A percentile compares a stretch with the other conserved stretches of the same genome.
These are phyloP conservation scores for Suhomyces terraborum DNA, from an alignment of 1,139 yeast genomes.

Conservation along the genomic window DNA sequence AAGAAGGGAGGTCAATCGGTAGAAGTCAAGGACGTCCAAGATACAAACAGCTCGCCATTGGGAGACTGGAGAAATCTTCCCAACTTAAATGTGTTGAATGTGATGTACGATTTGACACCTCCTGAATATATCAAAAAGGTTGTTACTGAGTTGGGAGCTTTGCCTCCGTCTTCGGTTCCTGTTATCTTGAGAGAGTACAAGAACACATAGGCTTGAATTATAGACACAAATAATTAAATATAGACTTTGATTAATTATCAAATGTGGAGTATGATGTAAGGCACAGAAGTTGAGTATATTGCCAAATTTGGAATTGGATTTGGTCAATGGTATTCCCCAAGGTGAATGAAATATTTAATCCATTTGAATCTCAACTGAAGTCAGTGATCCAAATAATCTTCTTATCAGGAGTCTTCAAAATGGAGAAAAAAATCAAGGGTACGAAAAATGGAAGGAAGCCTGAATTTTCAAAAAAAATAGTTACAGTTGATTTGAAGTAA, in stretches of 20 bases:
- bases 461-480: too few relatives aligned
- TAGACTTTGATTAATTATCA: neutral
- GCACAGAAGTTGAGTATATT: too few relatives aligned
- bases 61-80: conserved; percentile 66
- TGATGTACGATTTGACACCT: conserved; percentile 92
- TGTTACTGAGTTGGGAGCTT: conserved; percentile 92
- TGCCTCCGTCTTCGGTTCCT: conserved; percentile 97
- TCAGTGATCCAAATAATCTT: too few relatives aligned
- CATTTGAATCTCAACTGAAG: too few relatives aligned
- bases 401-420: too few relatives aligned
- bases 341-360: too few relatives aligned
- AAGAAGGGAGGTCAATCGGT: conserved; percentile 22
- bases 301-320: too few relatives aligned
- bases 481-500: neutral
- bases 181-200: conserved; percentile 93
- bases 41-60: conserved; percentile 43
- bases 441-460: too few relatives aligned
- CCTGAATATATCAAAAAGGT: conserved; percentile 92
- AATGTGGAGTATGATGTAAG: too few relatives aligned
- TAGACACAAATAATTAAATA: too few relatives aligned
- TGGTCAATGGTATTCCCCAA: too few relatives aligned
- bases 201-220: conserved; percentile 33
- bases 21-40: conserved; percentile 14
- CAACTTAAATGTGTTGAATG: conserved; percentile 72
- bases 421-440: too few relatives aligned